Evolutionary conservation across 2,329 filamentous ascomycete species (phyloP), one percentile per base, ranked within the genome.

Genomic region (Catunica adiposa): DNA sequence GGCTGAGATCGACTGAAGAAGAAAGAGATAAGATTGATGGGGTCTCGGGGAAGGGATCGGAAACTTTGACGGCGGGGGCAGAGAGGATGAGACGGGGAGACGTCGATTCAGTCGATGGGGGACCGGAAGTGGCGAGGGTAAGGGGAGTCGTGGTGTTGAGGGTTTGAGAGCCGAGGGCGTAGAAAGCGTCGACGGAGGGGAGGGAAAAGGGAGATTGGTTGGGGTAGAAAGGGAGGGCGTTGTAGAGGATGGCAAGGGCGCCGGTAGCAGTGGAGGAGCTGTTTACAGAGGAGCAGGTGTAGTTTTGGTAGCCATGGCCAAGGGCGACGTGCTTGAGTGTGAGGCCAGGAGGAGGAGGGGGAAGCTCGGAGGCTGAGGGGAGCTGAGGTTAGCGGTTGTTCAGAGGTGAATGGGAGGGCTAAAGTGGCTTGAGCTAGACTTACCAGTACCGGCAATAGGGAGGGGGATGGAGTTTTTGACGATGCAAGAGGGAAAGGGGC

Each of bases 221-320:
- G 0, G 77, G 76, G 64, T 75, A 78, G n/a, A 79, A 67, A 3
- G 60, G 31, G 11, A 72, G 74, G 60, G 74, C 68, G 62, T 82
- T 78, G 72, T 78, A 80, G 58, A 82, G 73, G 55, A 76, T 73
- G 59, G 79, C 79, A 23, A 80, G 69, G 50, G 79, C 79, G 48
- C 79, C 56, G 23, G 40, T 53, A 40, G 48, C 47, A 22, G 34
- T 52, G 34, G 56, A 37, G 22, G 56, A 25, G 17, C 47, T 40
- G 51, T 26, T 42, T 14, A 20, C n/a, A 11, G 29, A 14, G 25
- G 44, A 37, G 44, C 53, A 56, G 23, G 54, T 56, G 37, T 84
- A 84, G 73, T 84, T 84, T 63, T 84, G 81, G 62, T 81, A 76
- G 57, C 81, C 81, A 61, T 81, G 75, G 61, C 80, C 81, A 44